Percentiles rank a stretch among this genome's conserved stretches.
These are phyloP conservation scores for Penicillium soppii DNA, from an alignment of 495 filamentous ascomycete species.

Conservation along the genomic window DNA sequence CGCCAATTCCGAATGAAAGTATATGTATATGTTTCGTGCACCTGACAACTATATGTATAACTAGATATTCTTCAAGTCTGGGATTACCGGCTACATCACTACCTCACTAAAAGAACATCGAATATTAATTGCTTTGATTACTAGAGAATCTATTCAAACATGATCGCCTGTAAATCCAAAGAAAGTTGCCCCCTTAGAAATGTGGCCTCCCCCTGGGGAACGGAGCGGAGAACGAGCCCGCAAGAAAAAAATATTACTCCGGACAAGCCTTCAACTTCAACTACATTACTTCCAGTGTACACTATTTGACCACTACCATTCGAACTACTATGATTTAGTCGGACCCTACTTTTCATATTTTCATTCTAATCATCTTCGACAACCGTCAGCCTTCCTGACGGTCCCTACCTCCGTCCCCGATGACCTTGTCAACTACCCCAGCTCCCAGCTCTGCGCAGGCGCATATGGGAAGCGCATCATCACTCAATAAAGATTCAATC, in stretches of 20 bases:
- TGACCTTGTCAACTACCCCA: slow-evolving; percentile 19
- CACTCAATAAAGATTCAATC: slow-evolving; percentile 6
- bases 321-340: slow-evolving; percentile 1
- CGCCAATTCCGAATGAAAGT: too few relatives aligned
- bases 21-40: too few relatives aligned
- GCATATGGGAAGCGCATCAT: slow-evolving; percentile 17
- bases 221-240: slow-evolving; percentile 1
- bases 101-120: too few relatives aligned
- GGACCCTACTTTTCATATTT: background rate
- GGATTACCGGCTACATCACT: too few relatives aligned
- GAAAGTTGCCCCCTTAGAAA: slow-evolving; percentile 3
- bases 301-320: slow-evolving; percentile 1
- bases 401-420: slow-evolving; percentile 2
- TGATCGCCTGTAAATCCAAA: background rate
- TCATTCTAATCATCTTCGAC: background rate
- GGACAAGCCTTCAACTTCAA: background rate
- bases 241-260: slow-evolving; percentile 6
- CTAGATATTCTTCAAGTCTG: too few relatives aligned
- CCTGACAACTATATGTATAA: too few relatives aligned
- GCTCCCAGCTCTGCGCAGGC: slow-evolving; percentile 29
- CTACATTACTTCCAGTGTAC: background rate
- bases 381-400: background rate
- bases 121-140: too few relatives aligned
- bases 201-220: slow-evolving; percentile 1
- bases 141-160: too few relatives aligned